Conservation (phyloP, 1,284 basidiomycete species). For the Coniferiporia sulphurascens region DNA sequence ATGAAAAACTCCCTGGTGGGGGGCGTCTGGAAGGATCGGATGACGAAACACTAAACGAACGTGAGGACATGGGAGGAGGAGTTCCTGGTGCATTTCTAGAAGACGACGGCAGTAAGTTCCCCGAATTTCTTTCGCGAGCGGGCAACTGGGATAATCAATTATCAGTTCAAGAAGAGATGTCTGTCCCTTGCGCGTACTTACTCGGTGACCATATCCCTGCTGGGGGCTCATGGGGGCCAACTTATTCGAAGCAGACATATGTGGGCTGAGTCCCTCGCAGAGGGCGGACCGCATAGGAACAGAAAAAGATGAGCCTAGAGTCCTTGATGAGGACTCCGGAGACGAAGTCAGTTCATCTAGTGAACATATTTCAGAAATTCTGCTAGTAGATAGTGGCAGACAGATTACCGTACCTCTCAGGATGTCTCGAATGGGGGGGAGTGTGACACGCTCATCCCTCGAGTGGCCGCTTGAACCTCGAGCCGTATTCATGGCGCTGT, state of each 20-base stretch:
- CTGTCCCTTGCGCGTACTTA: neutral
- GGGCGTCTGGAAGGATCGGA: neutral
- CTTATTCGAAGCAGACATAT: slow-evolving; percentile 4
- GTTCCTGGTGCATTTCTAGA: neutral
- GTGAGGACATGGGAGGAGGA: neutral
- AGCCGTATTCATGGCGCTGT: slow-evolving; percentile 36
- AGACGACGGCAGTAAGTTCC: neutral
- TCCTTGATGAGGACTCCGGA: slow-evolving; percentile 20
- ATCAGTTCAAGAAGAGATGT: neutral
- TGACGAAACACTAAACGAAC: neutral
- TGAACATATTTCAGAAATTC: slow-evolving; percentile 17
- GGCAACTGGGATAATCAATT: neutral
- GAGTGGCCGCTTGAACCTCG: slow-evolving; percentile 30
- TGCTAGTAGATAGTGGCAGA: slow-evolving; percentile 1
- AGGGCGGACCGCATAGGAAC: slow-evolving; percentile 27
- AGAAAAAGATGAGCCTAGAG: slow-evolving; percentile 22
- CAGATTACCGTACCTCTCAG: slow-evolving; percentile 49
- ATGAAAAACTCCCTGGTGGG: neutral
- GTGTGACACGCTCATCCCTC: slow-evolving; percentile 52
- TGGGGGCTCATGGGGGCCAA: neutral
- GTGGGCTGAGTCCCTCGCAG: slow-evolving; percentile 20
- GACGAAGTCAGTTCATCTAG: slow-evolving; percentile 43
- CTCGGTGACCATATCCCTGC: neutral
- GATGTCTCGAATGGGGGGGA: slow-evolving; percentile 70
- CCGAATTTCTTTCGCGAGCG: neutral